Conservation (phyloP, 1,284 basidiomycete species). For the Trametes polyzona region DNA sequence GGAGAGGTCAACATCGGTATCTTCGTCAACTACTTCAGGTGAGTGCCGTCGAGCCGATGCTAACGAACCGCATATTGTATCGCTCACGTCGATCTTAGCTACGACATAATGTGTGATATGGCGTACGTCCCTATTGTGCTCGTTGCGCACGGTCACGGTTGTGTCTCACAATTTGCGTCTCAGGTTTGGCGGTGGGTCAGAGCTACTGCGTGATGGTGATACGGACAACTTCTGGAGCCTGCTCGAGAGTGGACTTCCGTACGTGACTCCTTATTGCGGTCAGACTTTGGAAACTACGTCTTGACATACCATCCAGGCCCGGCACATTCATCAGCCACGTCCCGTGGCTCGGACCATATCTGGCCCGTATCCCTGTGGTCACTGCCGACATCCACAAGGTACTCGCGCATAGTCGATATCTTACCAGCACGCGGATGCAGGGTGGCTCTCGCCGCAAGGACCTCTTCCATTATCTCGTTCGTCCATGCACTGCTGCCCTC, state of each 20-base stretch:
- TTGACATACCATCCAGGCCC: neutral
- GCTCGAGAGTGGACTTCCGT: conserved; percentile 15
- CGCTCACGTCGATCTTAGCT: neutral
- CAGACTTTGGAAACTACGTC: too few relatives aligned
- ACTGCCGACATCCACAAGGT: conserved; percentile 6
- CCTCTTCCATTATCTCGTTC: conserved; percentile 28
- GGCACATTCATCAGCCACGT: conserved; percentile 20
- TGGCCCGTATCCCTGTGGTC: conserved; percentile 11
- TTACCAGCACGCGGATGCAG: conserved; percentile 1
- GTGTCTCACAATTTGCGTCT: neutral
- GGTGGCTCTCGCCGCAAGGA: conserved; percentile 16
- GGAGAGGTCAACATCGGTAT: conserved; percentile 23
- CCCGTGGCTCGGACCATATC: conserved; percentile 24
- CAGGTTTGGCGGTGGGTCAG: conserved; percentile 31
- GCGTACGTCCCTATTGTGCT: conserved; percentile 17
- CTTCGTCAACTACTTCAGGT: conserved; percentile 30
- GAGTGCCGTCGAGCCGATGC: neutral
- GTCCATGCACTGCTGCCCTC: neutral
- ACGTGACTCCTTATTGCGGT: too few relatives aligned
- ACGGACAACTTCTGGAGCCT: conserved; percentile 10
- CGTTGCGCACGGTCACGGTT: too few relatives aligned
- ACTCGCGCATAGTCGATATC: neutral
- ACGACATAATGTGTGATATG: conserved; percentile 35
- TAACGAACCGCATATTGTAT: neutral
- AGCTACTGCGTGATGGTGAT: conserved; percentile 28